Evolutionary conservation across 345 rosid genomes (phyloP), one percentile per base, ranked within the genome.

Genomic region (Pistacia vera): DNA sequence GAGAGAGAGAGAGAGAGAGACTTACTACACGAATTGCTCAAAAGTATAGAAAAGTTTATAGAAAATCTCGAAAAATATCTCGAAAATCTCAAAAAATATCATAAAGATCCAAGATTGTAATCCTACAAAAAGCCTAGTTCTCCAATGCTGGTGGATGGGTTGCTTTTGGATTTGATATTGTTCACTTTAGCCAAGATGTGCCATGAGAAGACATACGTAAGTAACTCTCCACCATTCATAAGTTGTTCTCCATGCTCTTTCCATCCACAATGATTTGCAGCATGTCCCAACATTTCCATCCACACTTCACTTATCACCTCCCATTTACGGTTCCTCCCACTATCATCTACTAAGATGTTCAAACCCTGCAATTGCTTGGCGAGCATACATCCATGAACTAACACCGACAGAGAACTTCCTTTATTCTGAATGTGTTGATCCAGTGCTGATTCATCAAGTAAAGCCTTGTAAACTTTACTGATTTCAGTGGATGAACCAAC

Each of bases 191-290:
- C 56, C 56, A 0, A 52, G 56, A 57, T 72, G 66, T 14, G 66
- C 81, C 76, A 66, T 71, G 0, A 72, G 66, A 20, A 65, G 54
- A 64, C 72, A 56, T 18, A 78, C 76, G 81, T 78, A 14, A 78
- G 72, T 28, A 78, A 64, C 72, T 72, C 77, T 51, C 81, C 72
- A 0, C 81, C 77, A 16, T 64, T 33, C 3, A 59, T 46, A 17
- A 78, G 68, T 33, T 72, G 76, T 52, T 72, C 72, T 2, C 72
- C 56, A 11, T 78, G 81, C 22, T 57, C 71, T 48, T 36, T 73
- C 76, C 72, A 72, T 20, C 49, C 72, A 38, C 81, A 72, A 16
- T 48, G 48, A 46, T 63, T 68, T 0, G 81, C 77, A 4, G 61
- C 76, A 6, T 71, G 57, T 2, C 14, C 60, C 25, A 78, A 41